Conservation (phyloP, 139 green algal species). For the Yamagishiella unicocca region DNA sequence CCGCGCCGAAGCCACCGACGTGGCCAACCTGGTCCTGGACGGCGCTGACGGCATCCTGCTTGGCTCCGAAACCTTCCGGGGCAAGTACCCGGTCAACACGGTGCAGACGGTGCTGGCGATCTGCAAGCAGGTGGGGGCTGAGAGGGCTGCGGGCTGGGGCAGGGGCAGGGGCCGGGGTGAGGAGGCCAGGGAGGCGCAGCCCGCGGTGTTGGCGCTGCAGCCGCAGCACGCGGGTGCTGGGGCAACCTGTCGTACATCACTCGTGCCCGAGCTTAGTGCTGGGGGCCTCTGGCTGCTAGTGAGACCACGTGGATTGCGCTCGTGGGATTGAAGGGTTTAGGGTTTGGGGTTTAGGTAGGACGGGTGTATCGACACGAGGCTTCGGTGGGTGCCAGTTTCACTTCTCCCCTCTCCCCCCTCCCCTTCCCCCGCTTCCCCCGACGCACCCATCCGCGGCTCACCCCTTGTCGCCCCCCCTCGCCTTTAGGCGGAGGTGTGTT, state of each 20-base stretch:
- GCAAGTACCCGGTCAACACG: constrained; percentile 65
- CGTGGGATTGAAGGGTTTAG: no score
- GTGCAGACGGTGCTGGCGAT: constrained; percentile 68
- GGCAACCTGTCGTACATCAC: no score
- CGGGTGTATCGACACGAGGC: not conserved
- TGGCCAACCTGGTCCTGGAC: constrained; percentile 96
- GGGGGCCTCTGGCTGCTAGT: no score
- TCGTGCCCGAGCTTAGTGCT: no score
- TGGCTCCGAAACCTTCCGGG: constrained; percentile 89
- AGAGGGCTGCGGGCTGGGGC: not conserved
- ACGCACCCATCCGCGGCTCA: not conserved
- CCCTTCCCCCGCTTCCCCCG: not conserved
- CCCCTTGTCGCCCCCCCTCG: not conserved
- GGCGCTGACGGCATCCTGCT: constrained; percentile 84
- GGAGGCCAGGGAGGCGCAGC: not conserved
- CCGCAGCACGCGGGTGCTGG: no score
- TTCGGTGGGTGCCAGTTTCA: no score
- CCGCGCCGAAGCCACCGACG: constrained; percentile 90
- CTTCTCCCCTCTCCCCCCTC: not conserved
- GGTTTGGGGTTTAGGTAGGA: not conserved
- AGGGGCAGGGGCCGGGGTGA: not conserved
- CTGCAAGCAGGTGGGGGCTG: constrained; percentile 56
- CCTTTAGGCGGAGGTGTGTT: constrained; percentile 59
- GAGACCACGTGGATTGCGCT: no score
- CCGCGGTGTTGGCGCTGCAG: no score